Evolutionary conservation across 1,284 basidiomycete species (phyloP).

Genomic region (Takashimella tepidaria): DNA sequence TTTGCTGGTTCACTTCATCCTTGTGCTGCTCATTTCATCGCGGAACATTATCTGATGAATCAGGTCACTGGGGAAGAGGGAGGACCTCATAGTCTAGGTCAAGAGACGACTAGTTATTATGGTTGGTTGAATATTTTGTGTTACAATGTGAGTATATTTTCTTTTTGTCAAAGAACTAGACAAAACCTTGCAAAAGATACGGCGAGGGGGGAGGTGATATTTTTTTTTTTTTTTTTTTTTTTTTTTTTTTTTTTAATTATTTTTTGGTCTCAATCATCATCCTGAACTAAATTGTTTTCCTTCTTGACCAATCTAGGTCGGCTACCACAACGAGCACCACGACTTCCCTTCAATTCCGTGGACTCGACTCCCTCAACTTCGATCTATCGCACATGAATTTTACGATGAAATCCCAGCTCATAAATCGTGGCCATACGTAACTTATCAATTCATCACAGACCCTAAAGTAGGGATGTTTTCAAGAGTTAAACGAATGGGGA

Average conservation of each 20-base stretch:
- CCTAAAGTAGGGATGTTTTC: conserved; percentile 65
- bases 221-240: not conserved
- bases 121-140: conserved; percentile 83
- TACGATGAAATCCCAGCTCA: conserved; percentile 86
- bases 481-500: conserved; percentile 49
- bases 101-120: conserved; percentile 98
- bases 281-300: not conserved
- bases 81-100: conserved; percentile 46
- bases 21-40: conserved; percentile 94
- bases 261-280: not conserved
- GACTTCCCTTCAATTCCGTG: conserved; percentile 95
- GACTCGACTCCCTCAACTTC: conserved; percentile 84
- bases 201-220: too few relatives aligned
- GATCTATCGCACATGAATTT: conserved; percentile 80
- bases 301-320: conserved; percentile 58
- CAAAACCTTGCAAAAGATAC: too few relatives aligned
- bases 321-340: conserved; percentile 98
- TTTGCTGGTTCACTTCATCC: conserved; percentile 95
- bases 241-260: conserved; percentile 1
- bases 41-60: conserved; percentile 92
- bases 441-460: conserved; percentile 87
- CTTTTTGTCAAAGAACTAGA: too few relatives aligned
- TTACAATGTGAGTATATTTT: conserved; percentile 87
- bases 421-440: conserved; percentile 90
- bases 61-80: conserved; percentile 14